These are phyloP conservation scores for Leccinellum albellum DNA, from an alignment of 768 basidiomycete species.

Conservation along the genomic window DNA sequence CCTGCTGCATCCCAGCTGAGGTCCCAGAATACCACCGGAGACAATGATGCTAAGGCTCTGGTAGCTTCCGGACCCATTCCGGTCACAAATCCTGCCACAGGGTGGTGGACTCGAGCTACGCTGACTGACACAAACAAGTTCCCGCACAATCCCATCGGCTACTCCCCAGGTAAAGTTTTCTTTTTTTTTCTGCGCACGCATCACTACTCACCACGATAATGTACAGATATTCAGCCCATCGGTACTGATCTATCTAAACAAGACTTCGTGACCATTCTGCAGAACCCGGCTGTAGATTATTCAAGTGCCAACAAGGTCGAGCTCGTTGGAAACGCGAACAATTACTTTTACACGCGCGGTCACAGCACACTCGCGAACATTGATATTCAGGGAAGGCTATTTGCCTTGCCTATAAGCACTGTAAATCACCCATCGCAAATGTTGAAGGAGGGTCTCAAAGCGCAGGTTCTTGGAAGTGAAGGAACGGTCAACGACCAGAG, in stretches of 20 bases:
- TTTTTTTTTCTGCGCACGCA: background rate
- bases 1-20: slow-evolving; percentile 3
- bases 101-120: slow-evolving; percentile 6
- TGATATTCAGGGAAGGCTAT: slow-evolving; percentile 7
- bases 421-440: background rate
- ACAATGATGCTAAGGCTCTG: background rate
- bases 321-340: slow-evolving; percentile 4
- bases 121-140: background rate
- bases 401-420: background rate
- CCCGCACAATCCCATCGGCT: background rate
- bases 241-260: background rate
- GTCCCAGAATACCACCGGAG: background rate
- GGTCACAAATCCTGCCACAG: slow-evolving; percentile 8
- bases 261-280: background rate
- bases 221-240: slow-evolving; percentile 5
- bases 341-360: slow-evolving; percentile 9
- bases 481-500: background rate
- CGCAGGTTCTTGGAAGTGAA: background rate
- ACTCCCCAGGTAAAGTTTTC: background rate
- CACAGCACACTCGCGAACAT: slow-evolving; percentile 8
- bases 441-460: background rate
- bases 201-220: background rate
- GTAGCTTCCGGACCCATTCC: background rate
- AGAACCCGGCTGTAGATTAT: slow-evolving; percentile 1
- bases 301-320: background rate